These are phyloP conservation scores for Effrenium voratum DNA, from an alignment of 73 alveolate species.

Conservation along the genomic window DNA sequence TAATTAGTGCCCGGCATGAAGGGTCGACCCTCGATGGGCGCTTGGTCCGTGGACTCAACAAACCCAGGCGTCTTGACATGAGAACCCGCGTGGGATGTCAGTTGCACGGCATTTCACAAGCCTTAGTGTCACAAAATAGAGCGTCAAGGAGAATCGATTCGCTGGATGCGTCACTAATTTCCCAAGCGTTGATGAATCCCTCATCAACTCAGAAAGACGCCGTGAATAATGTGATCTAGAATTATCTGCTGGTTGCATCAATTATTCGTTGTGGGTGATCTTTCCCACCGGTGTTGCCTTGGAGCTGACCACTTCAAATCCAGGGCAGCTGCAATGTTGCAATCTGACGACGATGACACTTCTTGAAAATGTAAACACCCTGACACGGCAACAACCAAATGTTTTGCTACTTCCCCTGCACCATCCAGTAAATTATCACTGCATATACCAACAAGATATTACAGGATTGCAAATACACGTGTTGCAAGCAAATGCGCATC, in stretches of 20 bases:
- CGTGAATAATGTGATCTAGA: background rate
- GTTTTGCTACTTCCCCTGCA: background rate
- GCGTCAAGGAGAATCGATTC: background rate
- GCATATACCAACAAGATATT: background rate
- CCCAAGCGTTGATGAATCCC: background rate
- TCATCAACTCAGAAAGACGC: background rate
- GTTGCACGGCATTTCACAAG: background rate
- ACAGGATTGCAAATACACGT: background rate
- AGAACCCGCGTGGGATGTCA: background rate
- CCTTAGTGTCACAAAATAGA: background rate
- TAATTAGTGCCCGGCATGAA: too few relatives aligned
- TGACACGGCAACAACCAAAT: too few relatives aligned
- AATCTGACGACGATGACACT: too few relatives aligned
- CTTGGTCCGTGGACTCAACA: background rate
- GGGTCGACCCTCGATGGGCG: too few relatives aligned
- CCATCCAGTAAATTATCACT: background rate
- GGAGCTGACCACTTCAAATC: too few relatives aligned
- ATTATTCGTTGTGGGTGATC: too few relatives aligned
- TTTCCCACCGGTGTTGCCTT: too few relatives aligned
- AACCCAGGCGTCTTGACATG: background rate
- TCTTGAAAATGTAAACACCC: too few relatives aligned
- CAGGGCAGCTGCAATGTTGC: too few relatives aligned
- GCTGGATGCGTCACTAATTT: background rate
- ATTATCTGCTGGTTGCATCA: too few relatives aligned
- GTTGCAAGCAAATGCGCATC: background rate